A percentile compares a stretch with the other conserved stretches of the same genome.
Conservation (phyloP, 371 early-diverging fungal species). For the Dinochytrium kinnereticum region DNA sequence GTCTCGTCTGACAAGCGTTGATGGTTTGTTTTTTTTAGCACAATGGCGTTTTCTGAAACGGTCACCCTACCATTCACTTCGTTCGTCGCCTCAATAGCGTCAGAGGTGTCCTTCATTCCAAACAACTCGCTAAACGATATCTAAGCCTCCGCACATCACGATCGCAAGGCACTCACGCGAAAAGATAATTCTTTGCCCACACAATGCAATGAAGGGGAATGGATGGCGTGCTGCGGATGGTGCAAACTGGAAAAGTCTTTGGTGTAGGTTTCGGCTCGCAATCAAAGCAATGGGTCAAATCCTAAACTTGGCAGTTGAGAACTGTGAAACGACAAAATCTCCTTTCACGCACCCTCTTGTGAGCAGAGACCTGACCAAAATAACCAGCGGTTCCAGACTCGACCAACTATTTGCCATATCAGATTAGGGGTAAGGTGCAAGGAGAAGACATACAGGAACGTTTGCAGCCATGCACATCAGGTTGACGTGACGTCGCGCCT, state of each 20-base stretch:
- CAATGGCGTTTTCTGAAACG: not conserved
- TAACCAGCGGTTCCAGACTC: slow-evolving; percentile 99
- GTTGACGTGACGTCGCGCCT: slow-evolving; percentile 95
- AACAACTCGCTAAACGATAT: slow-evolving; percentile 73
- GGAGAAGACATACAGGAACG: slow-evolving; percentile 59
- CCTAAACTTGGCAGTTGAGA: not conserved
- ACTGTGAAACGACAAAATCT: too few relatives aligned
- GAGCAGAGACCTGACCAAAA: slow-evolving; percentile 93
- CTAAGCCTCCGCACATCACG: not conserved
- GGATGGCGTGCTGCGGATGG: slow-evolving; percentile 96
- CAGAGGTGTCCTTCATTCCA: slow-evolving; percentile 73
- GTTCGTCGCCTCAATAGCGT: slow-evolving; percentile 54
- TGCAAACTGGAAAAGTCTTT: slow-evolving; percentile 76
- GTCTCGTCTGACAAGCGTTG: slow-evolving; percentile 79
- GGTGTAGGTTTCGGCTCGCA: slow-evolving; percentile 40
- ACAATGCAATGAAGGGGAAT: slow-evolving; percentile 98
- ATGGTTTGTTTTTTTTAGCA: too few relatives aligned
- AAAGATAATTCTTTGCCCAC: slow-evolving; percentile 97
- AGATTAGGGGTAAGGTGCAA: not conserved
- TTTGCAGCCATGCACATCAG: slow-evolving; percentile 91
- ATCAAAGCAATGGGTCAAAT: slow-evolving; percentile 32
- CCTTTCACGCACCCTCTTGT: slow-evolving; percentile 61
- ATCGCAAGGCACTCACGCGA: slow-evolving; percentile 52
- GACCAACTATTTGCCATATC: slow-evolving; percentile 60
- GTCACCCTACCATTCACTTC: slow-evolving; percentile 65